These are phyloP conservation scores for Nepenthes gracilis DNA, from an alignment of 148 eudicot species.

Conservation along the genomic window DNA sequence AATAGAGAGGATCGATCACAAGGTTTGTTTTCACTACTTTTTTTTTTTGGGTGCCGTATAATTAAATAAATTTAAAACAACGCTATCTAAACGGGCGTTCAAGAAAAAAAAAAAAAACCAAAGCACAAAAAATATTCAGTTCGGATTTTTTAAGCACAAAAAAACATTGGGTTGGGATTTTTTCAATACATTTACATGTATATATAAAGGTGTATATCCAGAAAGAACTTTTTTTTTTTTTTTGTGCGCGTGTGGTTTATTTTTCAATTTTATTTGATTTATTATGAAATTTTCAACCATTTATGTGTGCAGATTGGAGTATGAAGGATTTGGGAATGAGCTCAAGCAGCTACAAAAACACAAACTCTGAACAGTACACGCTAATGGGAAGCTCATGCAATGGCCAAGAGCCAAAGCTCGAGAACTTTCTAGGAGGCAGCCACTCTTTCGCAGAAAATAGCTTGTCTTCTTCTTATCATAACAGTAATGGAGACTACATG, in stretches of 20 bases:
- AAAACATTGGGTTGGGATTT: too few species aligned
- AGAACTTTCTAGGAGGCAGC: slow-evolving; percentile 58
- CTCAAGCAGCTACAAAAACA: neutral
- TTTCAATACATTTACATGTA: too few species aligned
- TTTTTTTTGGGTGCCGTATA: too few species aligned
- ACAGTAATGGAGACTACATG: slow-evolving; percentile 22
- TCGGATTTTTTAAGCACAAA: too few species aligned
- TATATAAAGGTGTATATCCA: too few species aligned
- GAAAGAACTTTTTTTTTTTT: too few species aligned
- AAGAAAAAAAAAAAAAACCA: too few species aligned
- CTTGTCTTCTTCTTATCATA: slow-evolving; percentile 1
- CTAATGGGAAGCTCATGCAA: slow-evolving; percentile 30
- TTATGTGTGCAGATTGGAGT: slow-evolving; percentile 34
- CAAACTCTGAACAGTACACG: slow-evolving; percentile 25
- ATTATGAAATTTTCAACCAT: neutral
- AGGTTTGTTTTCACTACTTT: slow-evolving; percentile 28
- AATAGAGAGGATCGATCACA: slow-evolving; percentile 42
- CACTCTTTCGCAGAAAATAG: slow-evolving; percentile 22
- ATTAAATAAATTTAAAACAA: too few species aligned
- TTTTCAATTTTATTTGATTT: neutral
- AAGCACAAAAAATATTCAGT: too few species aligned
- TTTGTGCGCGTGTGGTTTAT: too few species aligned
- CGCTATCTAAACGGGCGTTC: too few species aligned
- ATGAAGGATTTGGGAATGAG: slow-evolving; percentile 29
- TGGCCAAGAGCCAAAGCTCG: slow-evolving; percentile 61